These are phyloP conservation scores for Kazachstania kunashirensis DNA, from an alignment of 805 yeast genomes.

Conservation along the genomic window DNA sequence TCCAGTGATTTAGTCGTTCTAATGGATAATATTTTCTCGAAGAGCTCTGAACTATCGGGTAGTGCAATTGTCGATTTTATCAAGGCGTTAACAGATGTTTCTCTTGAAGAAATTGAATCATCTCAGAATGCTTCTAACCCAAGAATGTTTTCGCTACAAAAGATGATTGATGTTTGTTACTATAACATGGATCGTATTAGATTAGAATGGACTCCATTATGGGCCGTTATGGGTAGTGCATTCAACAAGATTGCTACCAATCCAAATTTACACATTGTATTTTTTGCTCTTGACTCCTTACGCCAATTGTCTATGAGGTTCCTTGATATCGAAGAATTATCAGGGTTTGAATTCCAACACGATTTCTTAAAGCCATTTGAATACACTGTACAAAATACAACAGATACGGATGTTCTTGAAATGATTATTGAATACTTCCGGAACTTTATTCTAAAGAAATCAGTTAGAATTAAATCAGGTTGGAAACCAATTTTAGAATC, in stretches of 20 bases:
- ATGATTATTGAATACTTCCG: constrained; percentile 85
- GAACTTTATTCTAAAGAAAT: constrained; percentile 72
- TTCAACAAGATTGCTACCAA: constrained; percentile 82
- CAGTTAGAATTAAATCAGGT: constrained; percentile 74
- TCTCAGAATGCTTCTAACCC: constrained; percentile 77
- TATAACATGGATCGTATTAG: constrained; percentile 95
- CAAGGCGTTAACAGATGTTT: constrained; percentile 74
- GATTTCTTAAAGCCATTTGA: constrained; percentile 90
- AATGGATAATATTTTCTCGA: constrained; percentile 79
- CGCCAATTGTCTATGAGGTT: constrained; percentile 89
- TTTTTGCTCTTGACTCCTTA: constrained; percentile 88
- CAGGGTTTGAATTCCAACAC: constrained; percentile 91
- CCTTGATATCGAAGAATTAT: constrained; percentile 83
- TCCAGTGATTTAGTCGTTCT: constrained; percentile 67
- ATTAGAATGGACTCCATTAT: constrained; percentile 90
- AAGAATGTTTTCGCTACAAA: constrained; percentile 84
- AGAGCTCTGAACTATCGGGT: constrained; percentile 70
- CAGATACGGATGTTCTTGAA: constrained; percentile 62
- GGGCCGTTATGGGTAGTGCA: constrained; percentile 88
- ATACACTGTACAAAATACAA: constrained; percentile 60
- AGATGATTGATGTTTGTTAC: constrained; percentile 94
- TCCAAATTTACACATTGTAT: constrained; percentile 62
- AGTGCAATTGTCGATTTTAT: constrained; percentile 82
- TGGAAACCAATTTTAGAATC: constrained; percentile 86
- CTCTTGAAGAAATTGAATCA: constrained; percentile 83